Evolutionary conservation across 169 alveolate genomes (phyloP).

Genomic region (Perkinsus marinus): DNA sequence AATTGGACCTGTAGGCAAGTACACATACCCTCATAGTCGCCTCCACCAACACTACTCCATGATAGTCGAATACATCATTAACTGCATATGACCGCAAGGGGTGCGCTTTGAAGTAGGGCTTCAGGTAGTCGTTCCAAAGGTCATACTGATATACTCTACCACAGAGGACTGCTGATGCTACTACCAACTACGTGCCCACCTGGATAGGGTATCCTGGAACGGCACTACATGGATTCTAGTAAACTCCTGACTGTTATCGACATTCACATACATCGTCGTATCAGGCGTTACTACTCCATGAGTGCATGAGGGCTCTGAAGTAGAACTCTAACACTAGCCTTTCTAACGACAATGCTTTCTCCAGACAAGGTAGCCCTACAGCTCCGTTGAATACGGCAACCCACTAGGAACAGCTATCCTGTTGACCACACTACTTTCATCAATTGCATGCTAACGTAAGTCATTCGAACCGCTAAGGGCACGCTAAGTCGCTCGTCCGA

Average conservation of each 20-base stretch:
- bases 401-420: too few relatives aligned
- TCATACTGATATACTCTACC: background rate
- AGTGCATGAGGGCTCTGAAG: background rate
- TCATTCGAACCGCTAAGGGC: too few relatives aligned
- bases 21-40: too few relatives aligned
- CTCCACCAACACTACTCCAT: background rate
- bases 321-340: background rate
- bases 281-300: background rate
- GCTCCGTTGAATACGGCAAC: too few relatives aligned
- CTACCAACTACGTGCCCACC: background rate
- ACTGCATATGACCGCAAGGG: background rate
- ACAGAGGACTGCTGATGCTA: too few relatives aligned
- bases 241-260: background rate
- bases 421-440: too few relatives aligned
- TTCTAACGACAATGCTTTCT: too few relatives aligned
- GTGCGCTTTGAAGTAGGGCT: constrained; percentile 5
- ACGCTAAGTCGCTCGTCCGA: too few relatives aligned
- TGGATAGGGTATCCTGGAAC: background rate
- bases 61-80: background rate
- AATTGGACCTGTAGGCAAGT: constrained; percentile 1
- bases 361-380: too few relatives aligned
- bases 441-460: too few relatives aligned
- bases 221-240: background rate
- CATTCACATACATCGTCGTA: background rate
- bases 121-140: constrained; percentile 1